Evolutionary conservation across 495 filamentous ascomycete species (phyloP).

Genomic region (Lepidopterella palustris): DNA sequence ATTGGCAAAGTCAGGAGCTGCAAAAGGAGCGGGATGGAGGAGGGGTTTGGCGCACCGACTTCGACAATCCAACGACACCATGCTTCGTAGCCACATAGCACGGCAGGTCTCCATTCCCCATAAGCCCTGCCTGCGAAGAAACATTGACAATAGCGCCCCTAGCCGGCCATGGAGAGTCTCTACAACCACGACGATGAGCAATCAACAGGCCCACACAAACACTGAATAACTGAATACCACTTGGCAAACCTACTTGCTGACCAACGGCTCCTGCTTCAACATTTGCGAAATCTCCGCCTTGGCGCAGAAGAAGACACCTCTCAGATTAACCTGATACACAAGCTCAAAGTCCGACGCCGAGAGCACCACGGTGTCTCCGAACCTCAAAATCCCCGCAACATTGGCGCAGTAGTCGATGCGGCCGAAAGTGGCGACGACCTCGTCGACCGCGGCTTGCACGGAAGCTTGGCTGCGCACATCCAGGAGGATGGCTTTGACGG

Average conservation of each 20-base stretch:
- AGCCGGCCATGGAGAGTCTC: neutral
- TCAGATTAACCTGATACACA: neutral
- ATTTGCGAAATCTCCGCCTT: neutral
- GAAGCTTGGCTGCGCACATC: neutral
- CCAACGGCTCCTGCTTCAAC: neutral
- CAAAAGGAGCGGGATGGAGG: neutral
- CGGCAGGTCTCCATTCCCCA: neutral
- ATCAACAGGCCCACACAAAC: no score
- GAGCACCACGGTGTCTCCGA: neutral
- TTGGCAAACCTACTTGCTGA: neutral
- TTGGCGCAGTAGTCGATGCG: neutral
- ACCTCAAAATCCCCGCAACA: neutral
- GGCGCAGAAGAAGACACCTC: neutral
- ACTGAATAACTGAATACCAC: no score
- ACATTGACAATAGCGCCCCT: neutral
- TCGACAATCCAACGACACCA: neutral
- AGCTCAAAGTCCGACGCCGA: neutral
- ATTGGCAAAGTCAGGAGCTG: neutral
- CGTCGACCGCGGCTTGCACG: neutral
- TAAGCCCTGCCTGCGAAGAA: neutral
- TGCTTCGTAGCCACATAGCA: neutral
- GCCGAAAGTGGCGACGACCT: neutral
- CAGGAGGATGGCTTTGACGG: neutral
- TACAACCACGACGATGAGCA: no score
- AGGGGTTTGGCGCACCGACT: neutral